Evolutionary conservation across 2,329 filamentous ascomycete genomes (phyloP), one percentile per base, ranked within the genome.

Genomic region (Xylaria arbuscula): DNA sequence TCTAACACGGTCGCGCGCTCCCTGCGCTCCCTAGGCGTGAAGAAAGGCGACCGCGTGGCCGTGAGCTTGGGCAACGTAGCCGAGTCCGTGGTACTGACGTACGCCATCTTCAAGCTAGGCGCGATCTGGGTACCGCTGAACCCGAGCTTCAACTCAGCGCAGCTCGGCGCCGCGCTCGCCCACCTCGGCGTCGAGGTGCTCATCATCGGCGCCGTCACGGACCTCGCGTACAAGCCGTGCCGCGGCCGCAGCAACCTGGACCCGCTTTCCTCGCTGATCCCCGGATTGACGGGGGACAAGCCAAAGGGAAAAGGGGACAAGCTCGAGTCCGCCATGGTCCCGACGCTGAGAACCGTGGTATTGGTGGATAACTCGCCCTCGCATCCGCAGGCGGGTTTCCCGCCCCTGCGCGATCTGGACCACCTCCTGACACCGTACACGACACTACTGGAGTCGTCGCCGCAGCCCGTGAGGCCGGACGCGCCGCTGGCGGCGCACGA

Each of bases 101-200:
- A 98, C 80, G 94, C 94, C 0, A 80, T 96, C 63, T 97, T 95
- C 84, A 98, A 98, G 80, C 86, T 98, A 10, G 96, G 96, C n/a
- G 95, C 93, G 28, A 88, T 98, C 59, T 84, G 98, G 70, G 94
- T 97, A n/a, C 96, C 95, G 0, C 82, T 98, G 28, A 98, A 99
- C 78, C 95, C 94, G 22, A 91, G 89, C 1, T 98, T 98, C 84
- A 97, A 93, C 73, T 85, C 88, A 3, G 80, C 83, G 5, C 96
- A 98, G 82, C 89, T 98, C 9, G 84, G 88, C 5, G 87, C 93
- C 2, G 95, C 94, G 0, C 83, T 98, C 34, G 86, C 86, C 9
- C 94, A 97, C 75, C 87, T 99, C 0, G 85, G 84, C 8, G 90
- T 89, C 13, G 86, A 88, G 57, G 87, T 96, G 72, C 85, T 98